These are phyloP conservation scores for Helicocarpus griseus DNA, from an alignment of 2,329 filamentous ascomycete genomes.

Conservation along the genomic window DNA sequence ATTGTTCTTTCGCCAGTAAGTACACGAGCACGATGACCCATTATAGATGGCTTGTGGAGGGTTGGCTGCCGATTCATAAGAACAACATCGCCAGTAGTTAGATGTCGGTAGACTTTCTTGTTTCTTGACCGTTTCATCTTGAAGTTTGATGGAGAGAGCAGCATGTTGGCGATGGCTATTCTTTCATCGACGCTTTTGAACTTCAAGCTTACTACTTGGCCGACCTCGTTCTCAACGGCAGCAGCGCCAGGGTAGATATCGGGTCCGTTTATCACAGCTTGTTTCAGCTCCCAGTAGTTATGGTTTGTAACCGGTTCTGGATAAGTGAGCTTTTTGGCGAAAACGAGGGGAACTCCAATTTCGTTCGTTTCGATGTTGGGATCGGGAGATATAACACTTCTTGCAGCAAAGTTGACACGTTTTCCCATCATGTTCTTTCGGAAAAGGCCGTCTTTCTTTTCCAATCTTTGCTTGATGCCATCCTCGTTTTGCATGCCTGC, in stretches of 20 bases:
- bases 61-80: constrained; percentile 98
- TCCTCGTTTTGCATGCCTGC: constrained; percentile 74
- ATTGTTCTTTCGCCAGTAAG: constrained; percentile 92
- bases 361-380: constrained; percentile 99
- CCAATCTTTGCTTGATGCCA: constrained; percentile 93
- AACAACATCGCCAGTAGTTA: constrained; percentile 94
- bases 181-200: constrained; percentile 84
- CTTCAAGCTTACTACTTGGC: constrained; percentile 77
- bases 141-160: constrained; percentile 73
- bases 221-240: constrained; percentile 91
- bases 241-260: constrained; percentile 91
- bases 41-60: constrained; percentile 96
- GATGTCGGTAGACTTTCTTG: constrained; percentile 93
- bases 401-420: constrained; percentile 94
- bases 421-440: constrained; percentile 99
- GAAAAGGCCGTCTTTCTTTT: constrained; percentile 98
- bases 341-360: constrained; percentile 96
- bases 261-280: constrained; percentile 89
- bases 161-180: constrained; percentile 79
- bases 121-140: constrained; percentile 67
- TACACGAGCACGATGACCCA: constrained; percentile 90
- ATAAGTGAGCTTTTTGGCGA: constrained; percentile 90
- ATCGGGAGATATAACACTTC: constrained; percentile 95
- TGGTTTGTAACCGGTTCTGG: constrained; percentile 95
- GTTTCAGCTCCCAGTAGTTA: constrained; percentile 92